Evolutionary conservation across 805 yeast genomes (phyloP), one percentile per base, ranked within the genome.

Genomic region (Candida oleophila): DNA sequence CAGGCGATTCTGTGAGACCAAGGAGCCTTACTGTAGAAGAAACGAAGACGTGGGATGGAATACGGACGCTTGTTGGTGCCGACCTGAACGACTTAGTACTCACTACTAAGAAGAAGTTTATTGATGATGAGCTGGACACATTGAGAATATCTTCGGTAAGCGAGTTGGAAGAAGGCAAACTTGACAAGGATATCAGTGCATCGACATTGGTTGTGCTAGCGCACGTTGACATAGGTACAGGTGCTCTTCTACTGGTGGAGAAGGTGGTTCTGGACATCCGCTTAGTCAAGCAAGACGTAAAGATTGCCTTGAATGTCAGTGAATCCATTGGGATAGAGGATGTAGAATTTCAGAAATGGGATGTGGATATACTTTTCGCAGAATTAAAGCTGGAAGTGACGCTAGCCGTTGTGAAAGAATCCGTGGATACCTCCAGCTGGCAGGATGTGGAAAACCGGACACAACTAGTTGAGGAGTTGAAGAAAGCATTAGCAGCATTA

Each of bases 321-420:
- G 46, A 46, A 18, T 39, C 50, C 7, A 45, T 48, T 15, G 55
- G 57, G 7, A 48, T 46, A 3, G 55, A 52, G 38, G 52, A 49
- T 14, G 34, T 55, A 14, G 41, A 47, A 34, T 47, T 55, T 40
- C 55, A 52, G 20, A 42, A 49, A 5, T 55, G 56, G 59, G 45
- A 37, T 9, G 33, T 54, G 8, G 59, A 55, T 39, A 47, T 43
- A 37, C 49, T 45, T 2, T 47, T 41, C 38, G 34, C 50, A 20
- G 20, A 18, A 5, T 4, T 19, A 20, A 19, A 9, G 4, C 9
- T 22, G 4, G 19, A n/a, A 5, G 22, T 18, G 12, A 15, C 21
- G 22, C 8, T 36, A 16, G 22, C 39, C 8, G 8, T 36, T 9
- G 19, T 18, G 4, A 15, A 16, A 4, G 36, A 33, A 14, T 7